Evolutionary conservation across 345 rosid genomes (phyloP).

Genomic region (Salix suchowensis): DNA sequence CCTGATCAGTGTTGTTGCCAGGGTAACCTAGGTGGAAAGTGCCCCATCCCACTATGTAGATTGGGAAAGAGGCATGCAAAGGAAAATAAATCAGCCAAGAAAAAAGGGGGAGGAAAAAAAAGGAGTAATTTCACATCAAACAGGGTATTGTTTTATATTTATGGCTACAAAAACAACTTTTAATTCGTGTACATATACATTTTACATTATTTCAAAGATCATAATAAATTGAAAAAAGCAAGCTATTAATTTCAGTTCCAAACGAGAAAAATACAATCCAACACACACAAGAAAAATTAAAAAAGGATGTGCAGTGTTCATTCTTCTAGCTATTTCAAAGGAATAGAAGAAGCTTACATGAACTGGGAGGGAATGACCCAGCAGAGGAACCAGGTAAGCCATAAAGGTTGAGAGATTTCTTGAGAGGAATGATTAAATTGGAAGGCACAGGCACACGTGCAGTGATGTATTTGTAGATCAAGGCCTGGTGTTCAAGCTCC

Average conservation of each 20-base stretch:
- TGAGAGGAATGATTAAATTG: conserved; percentile 52
- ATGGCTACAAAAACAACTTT: background rate
- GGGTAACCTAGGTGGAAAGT: conserved; percentile 54
- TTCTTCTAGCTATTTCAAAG: background rate
- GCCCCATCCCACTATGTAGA: conserved; percentile 57
- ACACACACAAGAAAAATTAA: no score
- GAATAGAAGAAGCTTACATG: conserved; percentile 37
- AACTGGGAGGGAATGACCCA: conserved; percentile 41
- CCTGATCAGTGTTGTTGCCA: conserved; percentile 48
- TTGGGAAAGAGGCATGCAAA: background rate
- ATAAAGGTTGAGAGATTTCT: conserved; percentile 44
- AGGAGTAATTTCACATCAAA: background rate
- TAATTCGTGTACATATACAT: background rate
- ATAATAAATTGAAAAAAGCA: background rate
- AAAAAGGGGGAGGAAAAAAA: background rate
- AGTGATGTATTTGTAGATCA: conserved; percentile 63
- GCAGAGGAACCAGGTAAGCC: conserved; percentile 26
- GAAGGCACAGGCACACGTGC: conserved; percentile 62
- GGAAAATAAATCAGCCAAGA: background rate
- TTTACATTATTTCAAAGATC: background rate
- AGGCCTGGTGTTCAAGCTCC: conserved; percentile 69
- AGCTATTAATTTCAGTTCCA: no score
- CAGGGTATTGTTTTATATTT: background rate
- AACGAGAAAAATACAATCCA: no score
- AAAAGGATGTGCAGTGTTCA: background rate